These are phyloP conservation scores for Nigrospora osmanthi DNA, from an alignment of 2,329 filamentous ascomycete species.

Conservation along the genomic window DNA sequence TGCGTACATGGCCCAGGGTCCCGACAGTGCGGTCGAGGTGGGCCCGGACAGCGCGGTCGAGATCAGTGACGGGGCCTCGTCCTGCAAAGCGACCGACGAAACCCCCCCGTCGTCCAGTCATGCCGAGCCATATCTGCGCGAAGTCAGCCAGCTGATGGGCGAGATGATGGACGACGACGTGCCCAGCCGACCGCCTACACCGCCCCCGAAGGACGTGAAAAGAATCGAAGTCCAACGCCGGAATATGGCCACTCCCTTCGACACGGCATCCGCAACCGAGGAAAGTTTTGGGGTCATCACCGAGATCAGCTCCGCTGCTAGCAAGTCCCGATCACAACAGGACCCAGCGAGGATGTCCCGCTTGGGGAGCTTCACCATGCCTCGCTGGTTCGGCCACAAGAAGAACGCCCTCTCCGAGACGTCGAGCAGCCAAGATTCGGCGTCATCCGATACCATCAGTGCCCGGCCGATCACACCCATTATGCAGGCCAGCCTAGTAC, in stretches of 20 bases:
- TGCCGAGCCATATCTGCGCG: conserved; percentile 13
- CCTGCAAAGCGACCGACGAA: conserved; percentile 5
- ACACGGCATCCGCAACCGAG: conserved; percentile 7
- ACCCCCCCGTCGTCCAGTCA: conserved; percentile 5
- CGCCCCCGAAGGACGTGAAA: conserved; percentile 22
- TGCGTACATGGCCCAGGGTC: conserved; percentile 23
- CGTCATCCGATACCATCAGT: background rate
- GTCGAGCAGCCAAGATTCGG: background rate
- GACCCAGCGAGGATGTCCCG: background rate
- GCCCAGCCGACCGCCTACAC: conserved; percentile 20
- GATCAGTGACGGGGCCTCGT: conserved; percentile 19
- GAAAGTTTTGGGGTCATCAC: conserved; percentile 14
- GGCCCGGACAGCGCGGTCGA: conserved; percentile 33
- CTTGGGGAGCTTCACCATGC: conserved; percentile 6
- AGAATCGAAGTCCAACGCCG: conserved; percentile 15
- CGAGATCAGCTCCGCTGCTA: conserved; percentile 13
- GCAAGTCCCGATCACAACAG: background rate
- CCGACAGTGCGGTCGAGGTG: conserved; percentile 33
- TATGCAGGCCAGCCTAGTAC: conserved; percentile 19
- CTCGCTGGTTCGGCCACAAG: conserved; percentile 15
- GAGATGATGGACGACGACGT: conserved; percentile 5
- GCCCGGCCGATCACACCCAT: conserved; percentile 14
- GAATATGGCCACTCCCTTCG: conserved; percentile 16
- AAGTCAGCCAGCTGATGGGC: conserved; percentile 19
- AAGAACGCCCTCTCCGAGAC: conserved; percentile 15